Base-by-base conservation (phyloP, 139 green algal genomes). In the Coccomyxa sp. region DNA sequence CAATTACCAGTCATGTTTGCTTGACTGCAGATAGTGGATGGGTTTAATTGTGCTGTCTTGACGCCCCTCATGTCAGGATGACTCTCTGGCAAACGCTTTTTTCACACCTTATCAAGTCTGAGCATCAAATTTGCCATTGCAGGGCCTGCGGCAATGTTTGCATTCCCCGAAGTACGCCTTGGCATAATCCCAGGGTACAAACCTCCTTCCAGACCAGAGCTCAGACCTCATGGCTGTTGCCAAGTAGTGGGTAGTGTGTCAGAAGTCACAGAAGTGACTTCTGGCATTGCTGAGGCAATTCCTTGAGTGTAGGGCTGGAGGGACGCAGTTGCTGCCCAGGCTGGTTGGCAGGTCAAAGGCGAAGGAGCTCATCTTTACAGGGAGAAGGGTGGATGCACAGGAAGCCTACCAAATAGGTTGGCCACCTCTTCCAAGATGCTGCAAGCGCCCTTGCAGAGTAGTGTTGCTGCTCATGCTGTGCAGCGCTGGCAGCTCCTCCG, bases 281-380 rank as follows among this genome's bases (percentile, higher is more conserved):
- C n/a, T n/a, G n/a, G n/a, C n/a, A n/a, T n/a, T n/a, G n/a, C n/a
- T n/a, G n/a, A n/a, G n/a, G n/a, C n/a, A n/a, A n/a, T 75, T 86
- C 2, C 6, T 34, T 37, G 33, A 7, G 34, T 55, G 69, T 79
- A 89, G 86, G 0, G 91, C 91, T 6, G 93, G 93, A 0, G 92
- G 91, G 36, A 97, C 91, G 22, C 91, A 97, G 89, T 85, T 93
- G 34, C 85, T 97, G 84, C 86, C 93, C 0, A 87, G 91, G 22
- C 70, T 96, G 1, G 82, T 97, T 36, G 93, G 93, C 38, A 58
- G 70, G 2, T 79, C 87, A 0, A 68, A 78, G 3, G 93, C 93
- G 39, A 96, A 97, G 84, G 90, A 94, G 82, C 88, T 96, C 24
- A 90, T 95, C 41, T 95, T 92, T 83, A 95, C 91, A 7, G 88